Percentiles rank a stretch among this genome's conserved stretches.
Evolutionary conservation across 1,139 yeast species (phyloP).

Genomic region (Scheffersomyces quercinus): DNA sequence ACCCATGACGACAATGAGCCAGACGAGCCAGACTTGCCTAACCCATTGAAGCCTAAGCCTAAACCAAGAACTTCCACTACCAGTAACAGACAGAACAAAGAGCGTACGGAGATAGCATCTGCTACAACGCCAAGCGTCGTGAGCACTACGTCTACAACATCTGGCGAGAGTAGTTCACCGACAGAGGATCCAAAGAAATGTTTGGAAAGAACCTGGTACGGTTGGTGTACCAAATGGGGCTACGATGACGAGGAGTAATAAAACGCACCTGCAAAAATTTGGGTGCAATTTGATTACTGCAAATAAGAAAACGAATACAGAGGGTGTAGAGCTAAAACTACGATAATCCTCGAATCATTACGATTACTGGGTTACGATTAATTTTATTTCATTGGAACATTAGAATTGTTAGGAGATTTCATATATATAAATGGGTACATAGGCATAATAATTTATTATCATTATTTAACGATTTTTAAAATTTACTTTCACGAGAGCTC

Average conservation of each 20-base stretch:
- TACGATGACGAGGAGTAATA: constrained; percentile 13
- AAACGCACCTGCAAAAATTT: neutral
- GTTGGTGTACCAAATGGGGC: constrained; percentile 48
- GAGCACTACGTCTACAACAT: neutral
- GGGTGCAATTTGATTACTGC: neutral
- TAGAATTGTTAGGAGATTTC: no score
- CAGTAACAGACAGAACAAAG: constrained; percentile 1
- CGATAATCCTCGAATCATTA: no score
- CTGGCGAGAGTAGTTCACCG: neutral
- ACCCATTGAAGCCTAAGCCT: constrained; percentile 37
- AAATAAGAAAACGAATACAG: no score
- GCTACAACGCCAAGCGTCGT: constrained; percentile 12
- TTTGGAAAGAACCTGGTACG: constrained; percentile 47
- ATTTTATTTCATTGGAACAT: no score
- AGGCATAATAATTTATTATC: no score
- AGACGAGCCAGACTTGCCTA: constrained; percentile 41
- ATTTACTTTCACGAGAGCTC: no score
- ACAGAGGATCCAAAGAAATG: constrained; percentile 34
- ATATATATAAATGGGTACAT: no score
- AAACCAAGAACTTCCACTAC: constrained; percentile 3
- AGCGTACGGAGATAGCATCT: constrained; percentile 3
- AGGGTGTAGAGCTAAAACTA: no score
- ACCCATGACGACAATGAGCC: constrained; percentile 47
- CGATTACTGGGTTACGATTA: no score
- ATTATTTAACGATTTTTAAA: no score